Percentiles rank a stretch among this genome's conserved stretches.
Conservation (phyloP, 73 alveolate genomes). For the Symbiodinium natans region DNA sequence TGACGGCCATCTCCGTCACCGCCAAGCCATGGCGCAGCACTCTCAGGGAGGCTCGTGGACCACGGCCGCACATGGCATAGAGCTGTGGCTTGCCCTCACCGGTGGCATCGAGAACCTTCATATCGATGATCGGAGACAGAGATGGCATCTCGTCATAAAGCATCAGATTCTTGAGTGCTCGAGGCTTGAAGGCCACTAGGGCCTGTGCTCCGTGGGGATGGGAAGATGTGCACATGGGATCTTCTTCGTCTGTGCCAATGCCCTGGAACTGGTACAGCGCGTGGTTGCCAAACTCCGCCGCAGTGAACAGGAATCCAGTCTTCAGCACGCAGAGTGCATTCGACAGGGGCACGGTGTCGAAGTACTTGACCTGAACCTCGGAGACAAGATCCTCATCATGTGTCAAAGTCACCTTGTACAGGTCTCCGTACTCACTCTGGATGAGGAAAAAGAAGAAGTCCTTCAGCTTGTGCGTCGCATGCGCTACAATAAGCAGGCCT, state of each 20-base stretch:
- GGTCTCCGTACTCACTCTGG: slow-evolving; percentile 99
- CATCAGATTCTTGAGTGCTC: slow-evolving; percentile 69
- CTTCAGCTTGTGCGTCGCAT: slow-evolving; percentile 95
- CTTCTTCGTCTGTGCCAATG: slow-evolving; percentile 97
- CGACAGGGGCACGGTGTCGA: slow-evolving; percentile 98
- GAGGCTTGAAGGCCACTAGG: slow-evolving; percentile 95
- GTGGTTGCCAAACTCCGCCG: slow-evolving; percentile 99
- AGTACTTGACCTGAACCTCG: slow-evolving; percentile 96
- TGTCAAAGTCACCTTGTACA: slow-evolving; percentile 96
- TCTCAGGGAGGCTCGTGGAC: slow-evolving; percentile 98
- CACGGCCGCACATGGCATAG: slow-evolving; percentile 98
- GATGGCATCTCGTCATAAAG: slow-evolving; percentile 94
- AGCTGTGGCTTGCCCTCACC: slow-evolving; percentile 99
- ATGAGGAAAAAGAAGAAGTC: slow-evolving; percentile 98
- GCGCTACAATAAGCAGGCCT: slow-evolving; percentile 94
- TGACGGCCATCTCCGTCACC: slow-evolving; percentile 97
- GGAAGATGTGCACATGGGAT: slow-evolving; percentile 96
- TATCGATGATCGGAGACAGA: slow-evolving; percentile 96
- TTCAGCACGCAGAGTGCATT: slow-evolving; percentile 97
- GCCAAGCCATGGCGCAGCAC: slow-evolving; percentile 98
- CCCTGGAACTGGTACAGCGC: slow-evolving; percentile 96
- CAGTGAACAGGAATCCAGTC: slow-evolving; percentile 98
- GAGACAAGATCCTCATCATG: slow-evolving; percentile 94
- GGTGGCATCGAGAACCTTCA: slow-evolving; percentile 97
- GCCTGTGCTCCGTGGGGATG: slow-evolving; percentile 95